Evolutionary conservation across 2,329 filamentous ascomycete genomes (phyloP).

Genomic region (Verticillium nonalfalfae): DNA sequence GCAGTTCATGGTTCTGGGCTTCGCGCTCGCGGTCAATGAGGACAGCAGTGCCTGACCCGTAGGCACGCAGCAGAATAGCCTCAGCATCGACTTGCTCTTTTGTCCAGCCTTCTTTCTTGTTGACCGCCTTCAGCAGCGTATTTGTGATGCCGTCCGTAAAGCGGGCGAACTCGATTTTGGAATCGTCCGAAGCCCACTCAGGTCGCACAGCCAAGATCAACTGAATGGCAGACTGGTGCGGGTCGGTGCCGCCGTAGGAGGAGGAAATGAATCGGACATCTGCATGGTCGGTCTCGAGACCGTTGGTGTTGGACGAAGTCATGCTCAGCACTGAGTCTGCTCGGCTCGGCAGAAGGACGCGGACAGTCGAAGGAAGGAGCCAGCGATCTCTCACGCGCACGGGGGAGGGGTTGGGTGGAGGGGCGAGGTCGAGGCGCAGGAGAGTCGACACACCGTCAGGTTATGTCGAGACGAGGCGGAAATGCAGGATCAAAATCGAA

Average conservation of each 20-base stretch:
- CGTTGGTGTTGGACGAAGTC: conserved; percentile 16
- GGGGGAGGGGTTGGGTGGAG: background rate
- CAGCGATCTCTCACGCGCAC: background rate
- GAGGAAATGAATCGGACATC: conserved; percentile 63
- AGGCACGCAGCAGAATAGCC: conserved; percentile 84
- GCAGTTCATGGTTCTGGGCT: conserved; percentile 73
- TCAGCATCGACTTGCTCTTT: conserved; percentile 75
- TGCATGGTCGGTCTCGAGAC: conserved; percentile 30
- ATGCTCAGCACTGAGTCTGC: background rate
- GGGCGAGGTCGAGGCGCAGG: background rate
- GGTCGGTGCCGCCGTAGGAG: conserved; percentile 70
- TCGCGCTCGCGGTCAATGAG: conserved; percentile 92
- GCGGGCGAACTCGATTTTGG: conserved; percentile 74
- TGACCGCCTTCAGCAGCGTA: conserved; percentile 75
- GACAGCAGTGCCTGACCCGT: conserved; percentile 88
- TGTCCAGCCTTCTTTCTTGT: conserved; percentile 59
- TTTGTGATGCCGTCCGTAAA: conserved; percentile 99
- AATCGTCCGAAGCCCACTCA: conserved; percentile 70
- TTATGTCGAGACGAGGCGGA: background rate
- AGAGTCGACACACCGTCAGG: background rate
- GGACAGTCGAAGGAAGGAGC: background rate
- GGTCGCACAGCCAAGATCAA: conserved; percentile 76
- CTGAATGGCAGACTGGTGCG: conserved; percentile 69
- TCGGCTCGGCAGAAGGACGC: background rate
- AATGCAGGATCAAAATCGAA: background rate